These are phyloP conservation scores for Podila clonocystis DNA, from an alignment of 192 early-diverging fungal genomes.

Conservation along the genomic window DNA sequence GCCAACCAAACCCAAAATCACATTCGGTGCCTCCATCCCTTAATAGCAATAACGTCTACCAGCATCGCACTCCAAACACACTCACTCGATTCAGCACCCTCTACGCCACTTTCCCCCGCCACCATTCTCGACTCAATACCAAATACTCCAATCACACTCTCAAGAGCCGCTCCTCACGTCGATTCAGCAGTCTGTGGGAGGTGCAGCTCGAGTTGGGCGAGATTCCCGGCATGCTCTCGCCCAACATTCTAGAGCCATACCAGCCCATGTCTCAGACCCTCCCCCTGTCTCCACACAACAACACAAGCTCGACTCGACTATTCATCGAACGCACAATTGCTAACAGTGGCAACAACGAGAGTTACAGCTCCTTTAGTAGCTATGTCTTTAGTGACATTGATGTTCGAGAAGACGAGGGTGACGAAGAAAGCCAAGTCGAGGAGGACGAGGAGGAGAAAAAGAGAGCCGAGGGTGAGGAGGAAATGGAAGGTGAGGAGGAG, in stretches of 20 bases:
- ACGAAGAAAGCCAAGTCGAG: not conserved
- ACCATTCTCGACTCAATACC: not conserved
- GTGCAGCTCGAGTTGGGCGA: slow-evolving; percentile 31
- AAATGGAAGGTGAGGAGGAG: not conserved
- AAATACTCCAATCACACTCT: not conserved
- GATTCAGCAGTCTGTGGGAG: slow-evolving; percentile 39
- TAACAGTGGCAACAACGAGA: not conserved
- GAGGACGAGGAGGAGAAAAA: not conserved
- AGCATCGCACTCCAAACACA: not conserved
- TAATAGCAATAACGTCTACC: slow-evolving; percentile 2
- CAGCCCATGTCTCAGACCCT: not conserved
- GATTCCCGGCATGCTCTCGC: slow-evolving; percentile 38
- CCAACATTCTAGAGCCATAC: slow-evolving; percentile 29
- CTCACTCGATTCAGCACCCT: not conserved
- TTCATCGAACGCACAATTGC: not conserved
- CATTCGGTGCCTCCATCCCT: not conserved
- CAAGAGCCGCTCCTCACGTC: not conserved
- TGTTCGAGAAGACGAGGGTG: not conserved
- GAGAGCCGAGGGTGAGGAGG: not conserved
- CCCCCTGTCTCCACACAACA: not conserved
- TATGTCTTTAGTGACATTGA: not conserved
- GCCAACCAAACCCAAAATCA: not conserved
- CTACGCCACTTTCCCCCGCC: slow-evolving; percentile 4
- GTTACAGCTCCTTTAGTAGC: not conserved
- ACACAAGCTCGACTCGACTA: too few species aligned